These are phyloP conservation scores for Blastomyces parvus DNA, from an alignment of 2,329 filamentous ascomycete genomes.

Conservation along the genomic window DNA sequence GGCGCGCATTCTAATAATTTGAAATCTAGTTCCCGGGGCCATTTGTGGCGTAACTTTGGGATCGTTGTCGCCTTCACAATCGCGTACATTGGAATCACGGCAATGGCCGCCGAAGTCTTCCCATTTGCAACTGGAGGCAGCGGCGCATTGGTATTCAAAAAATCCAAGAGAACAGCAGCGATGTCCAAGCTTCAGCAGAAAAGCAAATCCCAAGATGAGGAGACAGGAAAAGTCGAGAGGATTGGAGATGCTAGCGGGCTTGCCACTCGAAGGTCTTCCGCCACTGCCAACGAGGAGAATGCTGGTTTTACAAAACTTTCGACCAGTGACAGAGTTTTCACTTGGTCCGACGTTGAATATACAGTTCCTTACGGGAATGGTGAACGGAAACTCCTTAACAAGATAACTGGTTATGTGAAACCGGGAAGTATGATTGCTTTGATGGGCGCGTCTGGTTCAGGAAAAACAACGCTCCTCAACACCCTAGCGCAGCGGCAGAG, in stretches of 20 bases:
- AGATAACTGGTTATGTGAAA: constrained; percentile 67
- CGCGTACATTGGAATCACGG: constrained; percentile 63
- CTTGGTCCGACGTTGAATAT: constrained; percentile 62
- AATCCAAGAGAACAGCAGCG: constrained; percentile 45
- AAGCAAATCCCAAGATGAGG: constrained; percentile 31
- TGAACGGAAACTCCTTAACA: constrained; percentile 54
- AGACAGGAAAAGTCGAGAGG: constrained; percentile 6
- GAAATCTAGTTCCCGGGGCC: constrained; percentile 33
- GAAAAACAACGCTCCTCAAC: constrained; percentile 75
- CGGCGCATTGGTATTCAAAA: constrained; percentile 53
- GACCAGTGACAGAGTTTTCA: constrained; percentile 57
- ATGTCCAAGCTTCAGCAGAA: constrained; percentile 45
- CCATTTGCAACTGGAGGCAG: constrained; percentile 46
- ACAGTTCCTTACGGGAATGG: constrained; percentile 59
- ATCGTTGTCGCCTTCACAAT: constrained; percentile 66
- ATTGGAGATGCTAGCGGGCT: constrained; percentile 11
- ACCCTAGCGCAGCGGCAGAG: constrained; percentile 64
- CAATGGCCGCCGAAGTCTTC: constrained; percentile 59
- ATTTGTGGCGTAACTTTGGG: constrained; percentile 66
- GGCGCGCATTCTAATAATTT: not conserved
- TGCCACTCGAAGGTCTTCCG: not conserved
- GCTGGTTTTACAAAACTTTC: constrained; percentile 31
- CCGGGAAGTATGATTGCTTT: constrained; percentile 71
- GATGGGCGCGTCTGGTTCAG: constrained; percentile 72
- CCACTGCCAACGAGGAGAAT: not conserved